Conservation (phyloP, 2,329 filamentous ascomycete species). For the Chrysosporium queenslandicum region DNA sequence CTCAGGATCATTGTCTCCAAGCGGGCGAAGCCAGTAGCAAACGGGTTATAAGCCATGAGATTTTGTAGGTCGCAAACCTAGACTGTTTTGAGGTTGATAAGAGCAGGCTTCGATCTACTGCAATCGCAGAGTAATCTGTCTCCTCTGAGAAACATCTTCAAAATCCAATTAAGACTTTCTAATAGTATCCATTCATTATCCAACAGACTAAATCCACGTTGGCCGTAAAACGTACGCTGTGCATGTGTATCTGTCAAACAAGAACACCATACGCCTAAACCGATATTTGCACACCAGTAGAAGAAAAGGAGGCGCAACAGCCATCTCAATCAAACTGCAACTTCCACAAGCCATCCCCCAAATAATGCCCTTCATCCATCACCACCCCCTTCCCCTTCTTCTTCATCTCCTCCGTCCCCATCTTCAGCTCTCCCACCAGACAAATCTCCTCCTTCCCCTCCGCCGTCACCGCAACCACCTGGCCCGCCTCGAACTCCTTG, state of each 20-base stretch:
- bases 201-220: background rate
- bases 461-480: slow-evolving; percentile 78
- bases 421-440: slow-evolving; percentile 72
- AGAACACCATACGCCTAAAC: slow-evolving; percentile 10
- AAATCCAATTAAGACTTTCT: no score
- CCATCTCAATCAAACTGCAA: slow-evolving; percentile 46
- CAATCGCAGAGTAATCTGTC: no score
- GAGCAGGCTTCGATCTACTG: no score
- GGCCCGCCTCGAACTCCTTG: slow-evolving; percentile 62
- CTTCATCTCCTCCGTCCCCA: slow-evolving; percentile 85
- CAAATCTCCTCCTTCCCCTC: slow-evolving; percentile 92
- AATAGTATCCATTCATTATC: background rate
- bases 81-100: no score
- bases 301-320: slow-evolving; percentile 2
- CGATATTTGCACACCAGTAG: slow-evolving; percentile 2
- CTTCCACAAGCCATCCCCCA: slow-evolving; percentile 90
- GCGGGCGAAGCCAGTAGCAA: background rate
- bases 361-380: slow-evolving; percentile 84
- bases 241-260: background rate
- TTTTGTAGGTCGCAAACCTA: no score
- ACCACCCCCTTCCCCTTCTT: slow-evolving; percentile 88
- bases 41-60: background rate
- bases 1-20: background rate
- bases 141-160: no score
- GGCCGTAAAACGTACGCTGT: background rate